phyloP scores from a whole-genome alignment of 495 filamentous ascomycete species.

The Venustampulla echinocandica region DNA sequence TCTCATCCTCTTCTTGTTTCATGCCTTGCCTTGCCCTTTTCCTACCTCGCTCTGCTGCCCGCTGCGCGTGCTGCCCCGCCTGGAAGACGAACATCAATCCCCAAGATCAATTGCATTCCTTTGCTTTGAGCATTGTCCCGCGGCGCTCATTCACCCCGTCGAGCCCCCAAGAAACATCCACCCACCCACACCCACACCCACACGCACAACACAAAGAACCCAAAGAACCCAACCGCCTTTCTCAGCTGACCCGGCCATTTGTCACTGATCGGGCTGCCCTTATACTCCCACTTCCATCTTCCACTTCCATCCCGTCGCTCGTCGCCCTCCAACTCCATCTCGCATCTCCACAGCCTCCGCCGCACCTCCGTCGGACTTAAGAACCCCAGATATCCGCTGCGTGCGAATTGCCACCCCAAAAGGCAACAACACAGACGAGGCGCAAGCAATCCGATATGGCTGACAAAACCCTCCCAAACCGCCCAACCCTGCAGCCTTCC shows the following conservation, averaged over 20 bases:
- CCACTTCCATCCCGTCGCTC: not conserved
- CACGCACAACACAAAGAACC: not conserved
- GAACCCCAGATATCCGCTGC: constrained; percentile 11
- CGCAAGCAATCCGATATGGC: constrained; percentile 19
- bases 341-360: constrained; percentile 5
- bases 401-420: constrained; percentile 16
- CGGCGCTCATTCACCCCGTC: not conserved
- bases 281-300: not conserved
- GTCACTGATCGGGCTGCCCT: too few relatives aligned
- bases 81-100: too few relatives aligned
- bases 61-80: not conserved
- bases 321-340: constrained; percentile 1
- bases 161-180: not conserved
- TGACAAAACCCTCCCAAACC: constrained; percentile 20
- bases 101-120: constrained; percentile 7
- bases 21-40: not conserved
- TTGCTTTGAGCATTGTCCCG: not conserved
- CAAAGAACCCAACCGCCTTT: not conserved
- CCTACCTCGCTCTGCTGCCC: too few relatives aligned
- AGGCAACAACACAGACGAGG: constrained; percentile 5
- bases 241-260: not conserved
- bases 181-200: not conserved
- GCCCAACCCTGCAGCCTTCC: constrained; percentile 20
- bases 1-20: constrained; percentile 22
- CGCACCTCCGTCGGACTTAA: constrained; percentile 18